phyloP scores from a whole-genome alignment of 805 yeast species.

The Wickerhamiella azyma region DNA sequence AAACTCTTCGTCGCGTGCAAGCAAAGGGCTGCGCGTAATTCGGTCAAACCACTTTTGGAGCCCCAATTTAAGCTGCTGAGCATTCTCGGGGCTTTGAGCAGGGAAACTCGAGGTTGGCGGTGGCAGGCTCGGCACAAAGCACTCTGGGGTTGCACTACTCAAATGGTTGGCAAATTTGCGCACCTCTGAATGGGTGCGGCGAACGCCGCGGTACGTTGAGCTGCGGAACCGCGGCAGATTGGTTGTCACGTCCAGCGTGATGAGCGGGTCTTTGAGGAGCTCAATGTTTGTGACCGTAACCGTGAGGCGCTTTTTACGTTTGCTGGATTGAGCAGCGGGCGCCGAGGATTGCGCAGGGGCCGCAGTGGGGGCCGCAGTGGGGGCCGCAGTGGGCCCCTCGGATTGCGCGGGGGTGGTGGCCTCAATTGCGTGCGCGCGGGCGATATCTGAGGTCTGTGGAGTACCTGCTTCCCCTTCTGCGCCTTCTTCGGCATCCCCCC shows the following conservation, averaged over 20 bases:
- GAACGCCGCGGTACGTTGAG: conserved; percentile 50
- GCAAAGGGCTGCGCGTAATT: conserved; percentile 57
- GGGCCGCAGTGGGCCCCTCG: no score
- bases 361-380: neutral
- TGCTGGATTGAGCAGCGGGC: neutral
- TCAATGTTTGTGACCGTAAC: conserved; percentile 59
- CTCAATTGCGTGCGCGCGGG: no score
- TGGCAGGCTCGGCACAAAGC: conserved; percentile 85
- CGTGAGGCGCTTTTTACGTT: conserved; percentile 28
- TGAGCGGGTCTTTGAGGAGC: conserved; percentile 62
- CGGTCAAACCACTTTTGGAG: conserved; percentile 83
- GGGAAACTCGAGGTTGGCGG: conserved; percentile 63
- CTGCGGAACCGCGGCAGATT: conserved; percentile 70
- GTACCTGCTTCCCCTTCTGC: no score
- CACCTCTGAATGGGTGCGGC: conserved; percentile 71
- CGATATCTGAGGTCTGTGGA: no score
- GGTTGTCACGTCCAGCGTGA: conserved; percentile 54
- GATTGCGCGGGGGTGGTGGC: no score
- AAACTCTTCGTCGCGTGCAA: conserved; percentile 77
- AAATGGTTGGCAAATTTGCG: conserved; percentile 63
- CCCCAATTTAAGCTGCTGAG: conserved; percentile 36
- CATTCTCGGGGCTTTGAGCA: conserved; percentile 71
- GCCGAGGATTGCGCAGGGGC: neutral
- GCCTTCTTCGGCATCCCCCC: neutral
- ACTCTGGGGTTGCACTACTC: conserved; percentile 73